Evolutionary conservation across 805 yeast species (phyloP).

Genomic region (Clavispora santaluciae): DNA sequence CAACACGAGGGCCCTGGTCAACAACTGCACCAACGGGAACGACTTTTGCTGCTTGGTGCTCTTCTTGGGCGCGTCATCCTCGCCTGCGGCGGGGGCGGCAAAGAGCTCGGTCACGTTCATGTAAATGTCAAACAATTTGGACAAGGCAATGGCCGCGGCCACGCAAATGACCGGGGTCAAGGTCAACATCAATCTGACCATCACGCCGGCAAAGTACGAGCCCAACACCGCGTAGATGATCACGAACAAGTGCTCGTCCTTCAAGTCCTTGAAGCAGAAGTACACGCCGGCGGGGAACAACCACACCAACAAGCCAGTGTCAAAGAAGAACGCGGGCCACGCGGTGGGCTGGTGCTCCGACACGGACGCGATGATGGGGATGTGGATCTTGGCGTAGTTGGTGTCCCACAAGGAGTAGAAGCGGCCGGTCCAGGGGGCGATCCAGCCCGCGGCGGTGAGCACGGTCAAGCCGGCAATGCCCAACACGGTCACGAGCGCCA

Average conservation of each 20-base stretch:
- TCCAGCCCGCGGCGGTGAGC: conserved; percentile 85
- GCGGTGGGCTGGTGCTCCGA: conserved; percentile 99
- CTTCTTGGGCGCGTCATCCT: conserved; percentile 4
- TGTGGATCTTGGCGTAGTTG: conserved; percentile 93
- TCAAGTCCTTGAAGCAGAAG: conserved; percentile 80
- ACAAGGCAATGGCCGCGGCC: conserved; percentile 81
- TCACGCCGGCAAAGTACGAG: conserved; percentile 97
- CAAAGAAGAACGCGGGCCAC: conserved; percentile 98
- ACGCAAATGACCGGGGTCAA: conserved; percentile 96
- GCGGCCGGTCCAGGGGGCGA: conserved; percentile 99
- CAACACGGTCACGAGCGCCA: conserved; percentile 48
- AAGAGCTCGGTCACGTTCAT: conserved; percentile 53
- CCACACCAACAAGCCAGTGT: conserved; percentile 90
- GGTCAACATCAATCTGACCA: conserved; percentile 96
- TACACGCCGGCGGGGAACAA: conserved; percentile 97
- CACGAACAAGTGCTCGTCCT: conserved; percentile 89
- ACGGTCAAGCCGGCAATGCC: conserved; percentile 71
- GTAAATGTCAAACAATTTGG: conserved; percentile 79
- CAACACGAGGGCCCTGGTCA: conserved; percentile 60
- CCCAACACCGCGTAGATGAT: conserved; percentile 90
- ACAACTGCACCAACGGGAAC: conserved; percentile 28
- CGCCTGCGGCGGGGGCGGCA: conserved; percentile 13
- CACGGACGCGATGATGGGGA: conserved; percentile 97
- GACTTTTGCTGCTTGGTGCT: conserved; percentile 2
- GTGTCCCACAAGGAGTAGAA: conserved; percentile 99